Conservation (phyloP, 176 grass and related monocot genomes). For the Miscanthus lutarioriparius region DNA sequence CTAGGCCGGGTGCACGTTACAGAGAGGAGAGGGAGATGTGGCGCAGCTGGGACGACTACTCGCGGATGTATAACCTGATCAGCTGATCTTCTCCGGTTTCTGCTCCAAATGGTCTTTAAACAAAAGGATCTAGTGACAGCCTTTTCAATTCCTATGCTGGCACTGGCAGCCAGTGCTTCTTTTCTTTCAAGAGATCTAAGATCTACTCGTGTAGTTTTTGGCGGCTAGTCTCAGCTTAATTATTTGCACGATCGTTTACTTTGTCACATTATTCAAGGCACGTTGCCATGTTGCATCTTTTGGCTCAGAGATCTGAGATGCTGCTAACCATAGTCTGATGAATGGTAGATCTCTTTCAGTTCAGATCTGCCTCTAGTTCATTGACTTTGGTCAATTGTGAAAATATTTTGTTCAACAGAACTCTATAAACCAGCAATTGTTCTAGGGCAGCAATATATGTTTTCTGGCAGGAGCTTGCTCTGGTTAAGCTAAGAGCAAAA, state of each 20-base stretch:
- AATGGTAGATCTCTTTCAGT: not conserved
- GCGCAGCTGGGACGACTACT: not conserved
- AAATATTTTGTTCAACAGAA: not conserved
- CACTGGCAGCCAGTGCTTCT: not conserved
- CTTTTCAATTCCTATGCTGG: not conserved
- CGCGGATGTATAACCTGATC: not conserved
- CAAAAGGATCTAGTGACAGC: not conserved
- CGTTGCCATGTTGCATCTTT: no score
- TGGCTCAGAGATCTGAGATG: constrained; percentile 6
- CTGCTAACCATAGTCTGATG: not conserved
- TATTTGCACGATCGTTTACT: not conserved
- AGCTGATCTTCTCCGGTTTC: not conserved
- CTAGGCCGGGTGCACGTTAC: no score
- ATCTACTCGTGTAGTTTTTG: not conserved
- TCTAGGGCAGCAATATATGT: no score
- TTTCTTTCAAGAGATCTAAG: constrained; percentile 7
- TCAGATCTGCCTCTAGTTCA: not conserved
- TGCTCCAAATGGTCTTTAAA: not conserved
- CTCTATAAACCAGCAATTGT: no score
- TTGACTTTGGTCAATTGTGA: not conserved
- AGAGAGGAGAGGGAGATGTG: not conserved
- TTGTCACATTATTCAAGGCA: not conserved
- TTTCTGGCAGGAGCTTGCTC: no score
- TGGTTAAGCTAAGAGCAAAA: no score
- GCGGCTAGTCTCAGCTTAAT: not conserved